Base-by-base conservation (phyloP, 176 grass and related monocot genomes). In the Tillandsia fasciculata region DNA sequence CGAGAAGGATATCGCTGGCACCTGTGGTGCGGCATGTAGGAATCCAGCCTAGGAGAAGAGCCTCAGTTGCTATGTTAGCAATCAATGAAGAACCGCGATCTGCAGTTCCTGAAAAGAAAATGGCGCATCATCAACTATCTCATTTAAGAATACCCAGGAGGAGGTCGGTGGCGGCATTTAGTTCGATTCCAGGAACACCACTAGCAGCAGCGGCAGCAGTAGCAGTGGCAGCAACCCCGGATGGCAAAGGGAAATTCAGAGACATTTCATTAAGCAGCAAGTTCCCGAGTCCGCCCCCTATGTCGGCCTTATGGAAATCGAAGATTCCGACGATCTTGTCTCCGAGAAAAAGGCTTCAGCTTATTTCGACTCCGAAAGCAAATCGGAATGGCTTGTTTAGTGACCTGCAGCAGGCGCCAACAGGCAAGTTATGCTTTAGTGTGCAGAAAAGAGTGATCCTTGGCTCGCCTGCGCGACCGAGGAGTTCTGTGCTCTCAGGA, bases 41-140 rank as follows among this genome's bases (percentile, higher is more conserved):
- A 57, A 10, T 79, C 61, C 89, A 93, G 75, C 68, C 81, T 20
- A 99, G 88, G 81, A 90, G 84, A 66, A 74, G 94, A 29, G 76
- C 87, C 50, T 93, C 90, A 2, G 58, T 99, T 52, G 94, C 94
- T 1, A 48, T 79, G 26, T 64, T 85, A 22, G 87, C 72, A 48
- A 69, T 78, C 24, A 7, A 65, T 51, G 67, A 76, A 7, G 80
- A 93, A 64, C 79, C 64, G 12, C 57, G 78, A 9, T 69, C 67
- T 26, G 28, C 78, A 63, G 51, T 72, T 50, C 70, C 80, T 20
- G 87, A 80, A 48, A 71, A 70, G 64, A 86, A 71, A 74, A 50
- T 66, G 63, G 68, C 52, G n/a, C 83, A 81, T 53, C 82, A 78
- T 53, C 82, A 78, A 27, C 26, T 83, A 15, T 81, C 86, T 26